Percentiles rank a stretch among this genome's conserved stretches.
These are phyloP conservation scores for Maudiozyma bulderi DNA, from an alignment of 805 yeast genomes.

Conservation along the genomic window DNA sequence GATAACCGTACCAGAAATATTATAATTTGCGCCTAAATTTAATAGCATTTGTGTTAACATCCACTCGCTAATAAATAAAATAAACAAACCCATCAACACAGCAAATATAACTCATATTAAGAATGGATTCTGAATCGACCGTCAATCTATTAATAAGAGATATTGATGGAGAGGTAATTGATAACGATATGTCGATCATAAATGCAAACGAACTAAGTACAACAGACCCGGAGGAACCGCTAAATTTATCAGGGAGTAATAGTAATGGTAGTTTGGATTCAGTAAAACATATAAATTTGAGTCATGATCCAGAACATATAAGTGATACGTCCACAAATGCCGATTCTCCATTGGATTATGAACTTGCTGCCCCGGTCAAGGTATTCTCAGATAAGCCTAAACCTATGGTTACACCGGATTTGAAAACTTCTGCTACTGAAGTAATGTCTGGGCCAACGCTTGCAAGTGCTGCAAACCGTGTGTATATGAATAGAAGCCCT, in stretches of 20 bases:
- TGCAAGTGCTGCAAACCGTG: background rate
- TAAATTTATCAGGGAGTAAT: background rate
- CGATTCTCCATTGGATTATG: background rate
- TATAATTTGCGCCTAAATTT: too few species aligned
- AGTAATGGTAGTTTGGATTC: constrained; percentile 1
- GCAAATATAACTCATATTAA: background rate
- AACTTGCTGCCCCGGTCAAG: background rate
- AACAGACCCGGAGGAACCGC: background rate
- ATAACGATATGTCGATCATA: background rate
- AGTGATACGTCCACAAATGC: constrained; percentile 1
- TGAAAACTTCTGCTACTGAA: background rate
- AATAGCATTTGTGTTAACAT: too few species aligned
- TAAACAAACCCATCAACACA: background rate
- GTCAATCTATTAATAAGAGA: constrained; percentile 16
- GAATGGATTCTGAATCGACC: constrained; percentile 10
- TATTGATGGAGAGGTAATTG: constrained; percentile 1
- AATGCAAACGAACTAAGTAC: background rate
- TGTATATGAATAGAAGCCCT: constrained; percentile 2
- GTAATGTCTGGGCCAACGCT: constrained; percentile 3
- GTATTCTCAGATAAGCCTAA: background rate
- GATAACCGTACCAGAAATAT: too few species aligned
- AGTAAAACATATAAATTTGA: background rate
- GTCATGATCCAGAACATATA: background rate
- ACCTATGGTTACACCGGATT: background rate
- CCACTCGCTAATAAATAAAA: background rate